A percentile compares a stretch with the other conserved stretches of the same genome.
Evolutionary conservation across 163 green algal genomes (phyloP).

Genomic region (Coccomyxa subellipsoidea): DNA sequence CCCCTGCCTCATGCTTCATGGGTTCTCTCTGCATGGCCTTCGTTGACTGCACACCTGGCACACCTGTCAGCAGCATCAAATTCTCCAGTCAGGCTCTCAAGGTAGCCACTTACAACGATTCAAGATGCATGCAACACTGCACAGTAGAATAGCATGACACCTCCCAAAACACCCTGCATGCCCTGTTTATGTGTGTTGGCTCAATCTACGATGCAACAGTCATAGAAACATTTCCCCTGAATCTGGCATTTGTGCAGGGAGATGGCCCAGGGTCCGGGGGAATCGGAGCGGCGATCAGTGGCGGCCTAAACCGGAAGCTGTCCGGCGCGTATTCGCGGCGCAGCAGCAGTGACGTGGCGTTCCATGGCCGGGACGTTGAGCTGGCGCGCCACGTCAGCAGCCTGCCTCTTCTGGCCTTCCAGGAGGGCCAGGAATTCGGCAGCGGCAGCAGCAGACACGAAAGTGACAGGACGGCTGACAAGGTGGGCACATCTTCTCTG

Average conservation of each 20-base stretch:
- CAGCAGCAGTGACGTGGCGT: neutral
- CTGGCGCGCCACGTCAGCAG: neutral
- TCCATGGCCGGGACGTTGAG: neutral
- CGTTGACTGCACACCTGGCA: neutral
- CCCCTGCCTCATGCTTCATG: neutral
- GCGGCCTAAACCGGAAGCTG: neutral
- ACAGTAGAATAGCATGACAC: too few species aligned
- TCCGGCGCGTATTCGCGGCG: neutral
- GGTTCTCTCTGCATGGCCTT: neutral
- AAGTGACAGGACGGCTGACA: neutral
- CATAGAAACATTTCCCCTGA: neutral
- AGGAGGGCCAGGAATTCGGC: neutral
- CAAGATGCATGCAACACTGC: too few species aligned
- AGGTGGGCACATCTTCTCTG: neutral
- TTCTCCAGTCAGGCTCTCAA: neutral
- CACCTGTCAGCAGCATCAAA: neutral
- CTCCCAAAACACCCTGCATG: neutral
- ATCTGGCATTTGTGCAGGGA: neutral
- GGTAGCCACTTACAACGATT: too few species aligned
- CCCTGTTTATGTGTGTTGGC: neutral
- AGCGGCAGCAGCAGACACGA: neutral
- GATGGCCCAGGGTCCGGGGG: neutral
- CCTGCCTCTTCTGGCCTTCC: neutral
- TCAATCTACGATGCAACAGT: neutral
- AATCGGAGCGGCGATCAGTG: neutral